Percentiles rank a stretch among this genome's conserved stretches.
Conservation (phyloP, 2,329 filamentous ascomycete genomes). For the Aspergillus tamarii region DNA sequence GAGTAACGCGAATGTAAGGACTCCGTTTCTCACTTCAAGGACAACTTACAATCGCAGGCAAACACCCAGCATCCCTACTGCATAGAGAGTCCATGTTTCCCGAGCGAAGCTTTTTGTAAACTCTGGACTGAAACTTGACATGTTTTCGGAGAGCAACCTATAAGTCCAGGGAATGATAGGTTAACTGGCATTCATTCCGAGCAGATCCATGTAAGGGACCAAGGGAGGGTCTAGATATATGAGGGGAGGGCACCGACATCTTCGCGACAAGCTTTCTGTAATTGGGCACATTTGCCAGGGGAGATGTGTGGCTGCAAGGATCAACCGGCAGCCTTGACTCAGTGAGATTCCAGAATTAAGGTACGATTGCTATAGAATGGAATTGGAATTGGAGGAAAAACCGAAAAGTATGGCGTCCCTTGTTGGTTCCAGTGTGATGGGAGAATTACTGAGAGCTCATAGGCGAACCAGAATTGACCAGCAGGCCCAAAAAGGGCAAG, state of each 20-base stretch:
- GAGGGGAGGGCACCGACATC: conserved; percentile 3
- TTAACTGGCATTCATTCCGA: conserved; percentile 12
- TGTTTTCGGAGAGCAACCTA: conserved; percentile 27
- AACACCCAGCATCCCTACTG: conserved; percentile 41
- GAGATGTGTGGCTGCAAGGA: conserved; percentile 1
- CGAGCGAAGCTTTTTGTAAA: conserved; percentile 34
- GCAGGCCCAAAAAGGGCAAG: background rate
- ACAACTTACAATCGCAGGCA: conserved; percentile 42
- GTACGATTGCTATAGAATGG: background rate
- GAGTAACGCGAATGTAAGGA: background rate
- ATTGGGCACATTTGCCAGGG: background rate
- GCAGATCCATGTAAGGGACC: conserved; percentile 3
- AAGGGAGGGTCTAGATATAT: conserved; percentile 3
- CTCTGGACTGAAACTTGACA: conserved; percentile 33
- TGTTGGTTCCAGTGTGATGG: background rate
- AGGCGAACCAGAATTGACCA: background rate
- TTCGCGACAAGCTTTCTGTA: background rate
- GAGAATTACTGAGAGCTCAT: conserved; percentile 1
- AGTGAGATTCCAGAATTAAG: background rate
- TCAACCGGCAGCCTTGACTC: background rate
- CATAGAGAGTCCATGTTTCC: conserved; percentile 48
- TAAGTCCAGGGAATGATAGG: conserved; percentile 11
- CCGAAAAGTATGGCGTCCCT: background rate
- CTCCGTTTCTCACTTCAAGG: conserved; percentile 23
- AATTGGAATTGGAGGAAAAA: background rate